Evolutionary conservation across 768 basidiomycete genomes (phyloP), one percentile per base, ranked within the genome.

Genomic region (Serendipita sp.): DNA sequence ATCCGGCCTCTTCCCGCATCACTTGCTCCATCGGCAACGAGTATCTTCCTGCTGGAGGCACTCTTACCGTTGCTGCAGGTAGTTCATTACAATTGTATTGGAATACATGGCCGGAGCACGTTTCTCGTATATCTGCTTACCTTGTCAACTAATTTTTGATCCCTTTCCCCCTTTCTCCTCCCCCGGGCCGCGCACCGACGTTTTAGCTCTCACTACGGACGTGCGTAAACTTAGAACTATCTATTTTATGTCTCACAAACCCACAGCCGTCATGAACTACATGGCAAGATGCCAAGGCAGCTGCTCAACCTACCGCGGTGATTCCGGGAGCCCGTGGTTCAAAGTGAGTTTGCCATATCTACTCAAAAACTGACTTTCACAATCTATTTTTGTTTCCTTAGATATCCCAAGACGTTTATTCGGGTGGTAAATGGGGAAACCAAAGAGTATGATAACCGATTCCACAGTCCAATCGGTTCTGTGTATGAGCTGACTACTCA

Each of bases 61-160:
- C 31, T 24, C n/a, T 61, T 38, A 33, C 60, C 24, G 64, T 61
- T 16, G 42, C 61, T 14, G 63, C 63, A 3, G 63, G 63, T 2
- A 30, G 38, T 16, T 61, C 63, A 16, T 31, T 63, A 16, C 33
- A 51, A 3, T 24, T 53, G 16, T 22, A 60, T 11, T 63, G 63
- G 63, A 63, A 63, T 42, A 63, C 53, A 22, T 63, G 63, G 63
- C 56, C 56, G n/a, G n/a, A n/a, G n/a, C n/a, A n/a, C n/a, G n/a
- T n/a, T n/a, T n/a, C n/a, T n/a, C n/a, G n/a, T n/a, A n/a, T n/a
- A n/a, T n/a, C n/a, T n/a, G n/a, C n/a, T n/a, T n/a, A n/a, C n/a
- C n/a, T n/a, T n/a, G n/a, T n/a, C n/a, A n/a, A n/a, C n/a, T n/a
- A n/a, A n/a, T n/a, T n/a, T n/a, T n/a, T n/a, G n/a, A n/a, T n/a